Evolutionary conservation across 139 green algal genomes (phyloP).

Genomic region (Auxenochlorella pyrenoidosa): DNA sequence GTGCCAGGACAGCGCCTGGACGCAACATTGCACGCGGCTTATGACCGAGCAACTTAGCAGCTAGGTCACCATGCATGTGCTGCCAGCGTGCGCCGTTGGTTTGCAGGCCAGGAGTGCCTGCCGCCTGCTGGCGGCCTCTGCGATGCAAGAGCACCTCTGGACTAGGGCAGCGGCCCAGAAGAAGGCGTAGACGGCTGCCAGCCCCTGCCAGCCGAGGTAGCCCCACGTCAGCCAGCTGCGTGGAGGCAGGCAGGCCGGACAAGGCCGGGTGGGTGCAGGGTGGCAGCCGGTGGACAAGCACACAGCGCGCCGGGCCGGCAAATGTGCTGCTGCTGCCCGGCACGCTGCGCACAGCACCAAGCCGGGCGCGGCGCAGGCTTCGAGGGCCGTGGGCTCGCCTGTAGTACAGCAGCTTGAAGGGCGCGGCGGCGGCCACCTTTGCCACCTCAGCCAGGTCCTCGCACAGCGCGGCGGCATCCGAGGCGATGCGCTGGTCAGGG

Average conservation of each 20-base stretch:
- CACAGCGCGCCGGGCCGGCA: too few species aligned
- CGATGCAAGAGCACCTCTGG: constrained; percentile 38
- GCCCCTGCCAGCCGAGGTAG: constrained; percentile 52
- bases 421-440: constrained; percentile 37
- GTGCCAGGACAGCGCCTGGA: too few species aligned
- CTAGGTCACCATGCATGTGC: too few species aligned
- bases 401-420: constrained; percentile 60
- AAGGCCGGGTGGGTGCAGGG: not conserved
- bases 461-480: constrained; percentile 57
- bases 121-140: not conserved
- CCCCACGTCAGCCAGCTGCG: constrained; percentile 42
- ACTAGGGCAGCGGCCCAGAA: constrained; percentile 49
- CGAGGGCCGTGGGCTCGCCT: not conserved
- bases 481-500: constrained; percentile 85
- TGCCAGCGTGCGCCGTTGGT: too few species aligned
- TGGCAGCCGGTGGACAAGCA: too few species aligned
- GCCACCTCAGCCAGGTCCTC: constrained; percentile 33
- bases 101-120: too few species aligned
- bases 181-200: constrained; percentile 53
- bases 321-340: too few species aligned
- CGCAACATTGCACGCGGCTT: too few species aligned
- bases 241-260: not conserved
- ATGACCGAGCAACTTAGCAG: too few species aligned
- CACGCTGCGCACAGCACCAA: too few species aligned
- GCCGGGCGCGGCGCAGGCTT: not conserved